Conservation (phyloP, 1,284 basidiomycete species). For the Ganoderma multipileum region DNA sequence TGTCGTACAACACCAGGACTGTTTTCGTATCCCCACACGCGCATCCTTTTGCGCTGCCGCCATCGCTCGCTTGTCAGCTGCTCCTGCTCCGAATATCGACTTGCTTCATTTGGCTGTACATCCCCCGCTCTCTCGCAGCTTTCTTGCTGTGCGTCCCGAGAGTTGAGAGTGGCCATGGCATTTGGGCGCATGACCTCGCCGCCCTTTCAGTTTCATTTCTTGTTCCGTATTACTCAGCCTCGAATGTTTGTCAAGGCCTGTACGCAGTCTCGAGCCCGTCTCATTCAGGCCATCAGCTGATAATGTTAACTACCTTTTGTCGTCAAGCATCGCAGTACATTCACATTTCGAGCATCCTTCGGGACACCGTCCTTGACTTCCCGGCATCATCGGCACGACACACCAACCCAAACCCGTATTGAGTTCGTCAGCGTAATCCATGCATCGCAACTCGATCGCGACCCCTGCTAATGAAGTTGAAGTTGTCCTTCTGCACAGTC, state of each 20-base stretch:
- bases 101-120: neutral
- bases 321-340: neutral
- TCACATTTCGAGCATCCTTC: neutral
- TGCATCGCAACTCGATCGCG: neutral
- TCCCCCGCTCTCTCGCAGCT: neutral
- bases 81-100: neutral
- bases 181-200: constrained; percentile 7
- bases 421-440: neutral
- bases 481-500: neutral
- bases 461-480: neutral
- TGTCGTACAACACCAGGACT: neutral
- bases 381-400: neutral
- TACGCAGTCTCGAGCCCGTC: neutral
- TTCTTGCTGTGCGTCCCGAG: neutral
- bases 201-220: constrained; percentile 3
- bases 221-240: neutral
- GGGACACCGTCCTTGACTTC: neutral
- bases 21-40: constrained; percentile 1
- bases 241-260: neutral
- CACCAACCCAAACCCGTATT: no score
- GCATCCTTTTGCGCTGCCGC: neutral
- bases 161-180: neutral
- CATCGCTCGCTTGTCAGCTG: neutral
- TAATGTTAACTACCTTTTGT: neutral
- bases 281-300: neutral